Conservation (phyloP, 2,329 filamentous ascomycete species). For the Ascomycota sp. region DNA sequence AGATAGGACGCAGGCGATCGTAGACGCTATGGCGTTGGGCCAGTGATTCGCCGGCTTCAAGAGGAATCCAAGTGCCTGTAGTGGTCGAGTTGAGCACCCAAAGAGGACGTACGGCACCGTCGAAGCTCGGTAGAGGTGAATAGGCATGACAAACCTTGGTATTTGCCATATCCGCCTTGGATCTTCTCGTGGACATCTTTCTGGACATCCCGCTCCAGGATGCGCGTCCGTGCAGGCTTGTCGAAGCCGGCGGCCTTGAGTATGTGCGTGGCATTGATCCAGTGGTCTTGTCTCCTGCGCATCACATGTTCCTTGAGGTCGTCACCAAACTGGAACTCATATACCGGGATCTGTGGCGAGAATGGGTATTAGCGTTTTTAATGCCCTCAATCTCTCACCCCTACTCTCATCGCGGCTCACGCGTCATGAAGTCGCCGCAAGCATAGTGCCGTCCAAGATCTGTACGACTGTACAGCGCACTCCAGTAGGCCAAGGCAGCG, state of each 20-base stretch:
- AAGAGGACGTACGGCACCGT: not conserved
- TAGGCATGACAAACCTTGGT: constrained; percentile 41
- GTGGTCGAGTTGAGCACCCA: too few species aligned
- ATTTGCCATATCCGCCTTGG: constrained; percentile 95
- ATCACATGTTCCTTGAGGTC: constrained; percentile 78
- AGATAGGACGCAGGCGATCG: constrained; percentile 64
- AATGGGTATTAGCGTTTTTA: too few species aligned
- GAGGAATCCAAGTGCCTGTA: constrained; percentile 81
- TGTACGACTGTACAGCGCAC: too few species aligned
- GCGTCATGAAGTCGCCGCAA: not conserved
- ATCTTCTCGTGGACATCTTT: constrained; percentile 95
- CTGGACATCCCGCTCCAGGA: constrained; percentile 88
- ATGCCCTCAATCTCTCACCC: too few species aligned
- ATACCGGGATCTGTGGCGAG: constrained; percentile 57
- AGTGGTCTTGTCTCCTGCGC: constrained; percentile 78
- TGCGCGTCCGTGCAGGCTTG: constrained; percentile 83
- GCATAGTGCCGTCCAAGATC: too few species aligned
- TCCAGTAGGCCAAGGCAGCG: too few species aligned
- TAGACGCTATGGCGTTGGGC: constrained; percentile 73
- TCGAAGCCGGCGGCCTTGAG: constrained; percentile 92
- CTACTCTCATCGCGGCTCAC: too few species aligned
- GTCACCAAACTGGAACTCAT: constrained; percentile 68
- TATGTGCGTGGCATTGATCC: constrained; percentile 99
- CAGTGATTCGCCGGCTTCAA: constrained; percentile 56
- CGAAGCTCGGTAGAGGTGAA: not conserved